A percentile compares a stretch with the other conserved stretches of the same genome.
phyloP scores from a whole-genome alignment of 129 eudicot genomes.

The Lactuca saligna region DNA sequence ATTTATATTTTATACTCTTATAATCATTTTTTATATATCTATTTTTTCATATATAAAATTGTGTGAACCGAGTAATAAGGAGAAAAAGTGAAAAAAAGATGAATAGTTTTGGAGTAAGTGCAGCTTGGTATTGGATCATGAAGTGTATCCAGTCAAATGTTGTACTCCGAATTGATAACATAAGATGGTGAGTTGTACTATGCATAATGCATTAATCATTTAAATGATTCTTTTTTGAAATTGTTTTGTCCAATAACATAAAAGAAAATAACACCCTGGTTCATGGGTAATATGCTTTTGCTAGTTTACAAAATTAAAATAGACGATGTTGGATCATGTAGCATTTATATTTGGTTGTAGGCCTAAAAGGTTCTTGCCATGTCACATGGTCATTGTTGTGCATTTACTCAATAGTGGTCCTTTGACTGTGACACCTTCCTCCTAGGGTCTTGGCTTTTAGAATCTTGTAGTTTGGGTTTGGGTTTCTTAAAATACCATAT shows the following conservation, averaged over 20 bases:
- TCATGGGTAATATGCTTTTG: slow-evolving; percentile 10
- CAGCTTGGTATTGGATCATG: neutral
- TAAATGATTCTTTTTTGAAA: slow-evolving; percentile 2
- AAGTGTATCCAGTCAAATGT: neutral
- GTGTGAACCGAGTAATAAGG: neutral
- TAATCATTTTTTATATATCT: too few species aligned
- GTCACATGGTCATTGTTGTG: slow-evolving; percentile 11
- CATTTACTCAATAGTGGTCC: slow-evolving; percentile 15
- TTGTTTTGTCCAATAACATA: slow-evolving; percentile 22
- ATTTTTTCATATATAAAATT: neutral
- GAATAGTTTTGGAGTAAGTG: slow-evolving; percentile 24
- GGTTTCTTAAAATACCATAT: neutral
- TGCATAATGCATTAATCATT: neutral
- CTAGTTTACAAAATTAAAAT: neutral
- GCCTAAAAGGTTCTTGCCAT: neutral
- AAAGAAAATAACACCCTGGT: slow-evolving; percentile 22
- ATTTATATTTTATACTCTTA: too few species aligned
- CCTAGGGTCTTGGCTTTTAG: slow-evolving; percentile 12
- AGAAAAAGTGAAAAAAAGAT: slow-evolving; percentile 7
- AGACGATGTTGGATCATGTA: neutral
- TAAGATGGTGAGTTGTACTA: slow-evolving; percentile 24
- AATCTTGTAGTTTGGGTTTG: neutral
- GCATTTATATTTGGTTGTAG: slow-evolving; percentile 10
- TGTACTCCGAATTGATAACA: slow-evolving; percentile 1
- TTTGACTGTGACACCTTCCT: slow-evolving; percentile 2